Percentiles rank a stretch among this genome's conserved stretches.
These are phyloP conservation scores for Tetrapisispora nanseiensis DNA, from an alignment of 805 yeast genomes.

Conservation along the genomic window DNA sequence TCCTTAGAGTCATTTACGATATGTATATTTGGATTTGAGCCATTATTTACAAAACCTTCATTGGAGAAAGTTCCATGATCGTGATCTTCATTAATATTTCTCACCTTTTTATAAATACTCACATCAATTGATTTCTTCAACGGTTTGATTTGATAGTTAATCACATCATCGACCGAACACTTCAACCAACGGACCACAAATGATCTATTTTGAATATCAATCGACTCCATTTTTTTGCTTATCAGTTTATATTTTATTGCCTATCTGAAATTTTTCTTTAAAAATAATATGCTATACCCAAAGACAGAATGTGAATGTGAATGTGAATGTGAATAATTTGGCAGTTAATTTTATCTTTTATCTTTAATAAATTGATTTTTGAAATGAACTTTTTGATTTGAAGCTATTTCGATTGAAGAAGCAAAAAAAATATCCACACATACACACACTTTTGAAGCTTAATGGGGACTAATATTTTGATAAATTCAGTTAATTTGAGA, in stretches of 20 bases:
- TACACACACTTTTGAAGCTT: no score
- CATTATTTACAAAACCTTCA: background rate
- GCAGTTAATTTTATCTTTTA: no score
- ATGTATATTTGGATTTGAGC: constrained; percentile 12
- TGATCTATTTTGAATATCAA: constrained; percentile 83
- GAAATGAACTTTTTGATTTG: no score
- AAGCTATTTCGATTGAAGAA: no score
- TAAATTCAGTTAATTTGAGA: no score
- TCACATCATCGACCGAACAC: constrained; percentile 53
- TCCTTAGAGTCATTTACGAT: constrained; percentile 26
- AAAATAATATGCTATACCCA: no score
- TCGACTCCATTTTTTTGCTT: constrained; percentile 78
- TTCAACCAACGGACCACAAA: constrained; percentile 87
- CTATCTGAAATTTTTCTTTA: background rate
- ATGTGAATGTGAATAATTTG: no score
- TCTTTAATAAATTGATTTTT: no score
- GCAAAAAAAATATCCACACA: no score
- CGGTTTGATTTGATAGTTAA: constrained; percentile 79
- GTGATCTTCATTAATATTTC: constrained; percentile 12
- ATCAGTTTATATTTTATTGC: no score
- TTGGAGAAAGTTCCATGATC: constrained; percentile 8
- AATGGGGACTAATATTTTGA: no score
- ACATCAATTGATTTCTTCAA: constrained; percentile 48
- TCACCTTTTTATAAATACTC: constrained; percentile 28
- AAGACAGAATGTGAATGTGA: no score